Percentiles rank a stretch among this genome's conserved stretches.
These are phyloP conservation scores for Pestalotiopsis fici DNA, from an alignment of 2,329 filamentous ascomycete species.

Conservation along the genomic window DNA sequence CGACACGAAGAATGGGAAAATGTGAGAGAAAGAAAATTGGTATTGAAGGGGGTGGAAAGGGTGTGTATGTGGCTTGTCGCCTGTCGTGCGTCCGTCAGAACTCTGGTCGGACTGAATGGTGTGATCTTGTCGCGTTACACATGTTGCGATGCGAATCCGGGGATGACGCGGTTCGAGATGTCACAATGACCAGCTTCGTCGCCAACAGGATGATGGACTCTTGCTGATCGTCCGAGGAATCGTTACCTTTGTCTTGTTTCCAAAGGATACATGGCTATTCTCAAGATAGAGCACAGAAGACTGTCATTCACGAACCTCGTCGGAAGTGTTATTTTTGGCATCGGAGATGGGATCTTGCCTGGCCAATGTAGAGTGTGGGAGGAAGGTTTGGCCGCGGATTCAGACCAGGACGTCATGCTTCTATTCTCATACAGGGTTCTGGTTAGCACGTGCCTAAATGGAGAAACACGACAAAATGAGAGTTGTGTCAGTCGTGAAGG, in stretches of 20 bases:
- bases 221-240: neutral
- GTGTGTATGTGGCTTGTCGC: neutral
- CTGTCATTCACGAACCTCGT: neutral
- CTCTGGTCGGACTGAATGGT: neutral
- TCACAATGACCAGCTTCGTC: neutral
- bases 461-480: neutral
- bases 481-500: neutral
- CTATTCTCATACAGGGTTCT: neutral
- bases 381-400: neutral
- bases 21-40: neutral
- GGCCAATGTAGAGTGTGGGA: neutral
- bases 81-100: neutral
- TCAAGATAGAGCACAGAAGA: neutral
- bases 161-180: neutral
- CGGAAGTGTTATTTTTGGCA: neutral
- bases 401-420: neutral
- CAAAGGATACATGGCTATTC: neutral
- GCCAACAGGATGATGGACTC: neutral
- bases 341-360: neutral
- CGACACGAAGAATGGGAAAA: neutral
- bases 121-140: neutral
- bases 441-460: neutral
- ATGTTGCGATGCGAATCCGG: neutral
- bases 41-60: neutral
- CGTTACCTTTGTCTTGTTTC: neutral